phyloP scores from a whole-genome alignment of 345 rosid genomes.

The Acer saccharum region DNA sequence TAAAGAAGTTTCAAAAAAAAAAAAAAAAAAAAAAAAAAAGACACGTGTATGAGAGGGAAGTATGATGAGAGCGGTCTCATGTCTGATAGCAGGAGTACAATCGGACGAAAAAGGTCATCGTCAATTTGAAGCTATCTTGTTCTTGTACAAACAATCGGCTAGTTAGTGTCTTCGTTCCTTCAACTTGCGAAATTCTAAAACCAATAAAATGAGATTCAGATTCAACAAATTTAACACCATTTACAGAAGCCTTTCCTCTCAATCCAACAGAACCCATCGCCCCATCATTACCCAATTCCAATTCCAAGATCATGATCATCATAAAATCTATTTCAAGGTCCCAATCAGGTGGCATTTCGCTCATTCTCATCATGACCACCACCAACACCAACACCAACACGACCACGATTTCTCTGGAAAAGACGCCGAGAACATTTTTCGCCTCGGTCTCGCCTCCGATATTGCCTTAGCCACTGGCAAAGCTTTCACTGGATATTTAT shows the following conservation, averaged over 20 bases:
- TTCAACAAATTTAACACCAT: conserved; percentile 37
- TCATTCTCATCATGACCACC: conserved; percentile 51
- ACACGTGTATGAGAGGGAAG: too few relatives aligned
- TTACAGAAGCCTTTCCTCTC: conserved; percentile 34
- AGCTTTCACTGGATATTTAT: conserved; percentile 60
- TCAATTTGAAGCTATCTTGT: background rate
- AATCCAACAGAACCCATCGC: conserved; percentile 19
- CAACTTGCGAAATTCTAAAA: background rate
- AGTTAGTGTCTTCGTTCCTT: background rate
- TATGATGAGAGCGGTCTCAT: too few relatives aligned
- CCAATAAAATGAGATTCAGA: conserved; percentile 47
- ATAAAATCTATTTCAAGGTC: conserved; percentile 31
- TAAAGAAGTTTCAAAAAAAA: too few relatives aligned
- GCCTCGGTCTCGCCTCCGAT: conserved; percentile 74
- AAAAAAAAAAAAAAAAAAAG: too few relatives aligned
- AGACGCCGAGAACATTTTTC: conserved; percentile 73
- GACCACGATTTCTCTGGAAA: conserved; percentile 30
- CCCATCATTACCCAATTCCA: conserved; percentile 22
- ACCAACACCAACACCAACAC: conserved; percentile 25
- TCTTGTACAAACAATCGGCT: background rate
- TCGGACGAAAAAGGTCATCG: background rate
- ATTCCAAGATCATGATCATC: conserved; percentile 16
- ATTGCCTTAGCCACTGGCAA: conserved; percentile 59
- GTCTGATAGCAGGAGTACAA: too few relatives aligned
- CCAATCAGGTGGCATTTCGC: conserved; percentile 76